phyloP scores from a whole-genome alignment of 23 red algal genomes.

The Cyanidium caldarium region DNA sequence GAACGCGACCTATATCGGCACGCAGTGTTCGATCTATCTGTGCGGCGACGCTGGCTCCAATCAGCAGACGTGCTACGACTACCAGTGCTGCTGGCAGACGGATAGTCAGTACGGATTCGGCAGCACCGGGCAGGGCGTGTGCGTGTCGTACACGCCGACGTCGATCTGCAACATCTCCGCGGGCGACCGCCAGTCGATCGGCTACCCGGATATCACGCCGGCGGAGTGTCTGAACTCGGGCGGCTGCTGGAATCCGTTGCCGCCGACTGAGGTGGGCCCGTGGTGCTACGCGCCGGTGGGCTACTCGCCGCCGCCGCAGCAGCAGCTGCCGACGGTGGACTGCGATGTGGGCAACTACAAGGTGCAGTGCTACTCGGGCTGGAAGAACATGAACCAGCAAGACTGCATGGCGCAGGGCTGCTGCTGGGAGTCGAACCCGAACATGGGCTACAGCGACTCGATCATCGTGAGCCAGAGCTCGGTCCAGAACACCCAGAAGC shows the following conservation, averaged over 20 bases:
- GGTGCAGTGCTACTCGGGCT: slow-evolving; percentile 4
- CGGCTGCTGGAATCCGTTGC: slow-evolving; percentile 2
- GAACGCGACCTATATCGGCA: slow-evolving; percentile 4
- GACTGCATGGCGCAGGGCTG: background rate
- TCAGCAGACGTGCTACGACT: background rate
- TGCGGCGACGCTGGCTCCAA: background rate
- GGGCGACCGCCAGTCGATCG: background rate
- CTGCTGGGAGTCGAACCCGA: slow-evolving; percentile 3
- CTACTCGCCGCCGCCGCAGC: slow-evolving; percentile 1
- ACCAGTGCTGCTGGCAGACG: slow-evolving; percentile 7
- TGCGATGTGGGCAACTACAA: slow-evolving; percentile 5
- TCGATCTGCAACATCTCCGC: slow-evolving; percentile 3
- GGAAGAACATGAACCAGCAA: slow-evolving; percentile 2
- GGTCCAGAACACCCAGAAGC: background rate
- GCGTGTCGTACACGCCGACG: slow-evolving; percentile 4
- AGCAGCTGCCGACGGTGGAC: background rate
- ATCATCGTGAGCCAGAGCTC: background rate
- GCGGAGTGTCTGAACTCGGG: slow-evolving; percentile 5
- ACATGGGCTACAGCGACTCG: background rate
- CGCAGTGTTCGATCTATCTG: slow-evolving; percentile 6
- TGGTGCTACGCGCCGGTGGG: slow-evolving; percentile 4
- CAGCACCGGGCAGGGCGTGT: background rate
- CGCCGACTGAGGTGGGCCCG: slow-evolving; percentile 1
- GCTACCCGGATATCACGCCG: background rate
- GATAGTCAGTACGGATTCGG: background rate